Conservation (phyloP, 2,329 filamentous ascomycete species). For the Pyrenophora graminea region DNA sequence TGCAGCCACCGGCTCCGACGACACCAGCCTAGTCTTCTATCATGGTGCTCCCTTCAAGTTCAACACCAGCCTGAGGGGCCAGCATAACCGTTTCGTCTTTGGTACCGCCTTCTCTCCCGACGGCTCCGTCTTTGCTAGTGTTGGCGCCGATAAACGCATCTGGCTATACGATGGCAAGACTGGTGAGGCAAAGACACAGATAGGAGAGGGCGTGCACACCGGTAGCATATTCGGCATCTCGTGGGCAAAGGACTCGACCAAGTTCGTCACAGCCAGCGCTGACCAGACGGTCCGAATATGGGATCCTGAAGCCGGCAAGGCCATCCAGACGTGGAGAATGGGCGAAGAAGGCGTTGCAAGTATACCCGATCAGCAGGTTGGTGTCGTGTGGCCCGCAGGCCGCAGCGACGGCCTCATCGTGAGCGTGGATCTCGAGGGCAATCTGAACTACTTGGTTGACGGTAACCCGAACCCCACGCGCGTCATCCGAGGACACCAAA, state of each 20-base stretch:
- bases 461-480: slow-evolving; percentile 70
- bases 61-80: slow-evolving; percentile 74
- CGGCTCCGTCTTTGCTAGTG: slow-evolving; percentile 78
- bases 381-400: slow-evolving; percentile 85
- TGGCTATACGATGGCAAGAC: slow-evolving; percentile 97
- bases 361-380: slow-evolving; percentile 86
- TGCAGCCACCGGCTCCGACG: slow-evolving; percentile 88
- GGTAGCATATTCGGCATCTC: slow-evolving; percentile 92
- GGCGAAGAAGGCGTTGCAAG: slow-evolving; percentile 73
- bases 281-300: slow-evolving; percentile 95
- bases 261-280: slow-evolving; percentile 86
- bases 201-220: slow-evolving; percentile 83
- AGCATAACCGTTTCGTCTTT: slow-evolving; percentile 88
- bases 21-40: slow-evolving; percentile 87
- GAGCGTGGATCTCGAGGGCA: slow-evolving; percentile 83
- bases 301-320: slow-evolving; percentile 81
- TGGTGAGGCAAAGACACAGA: slow-evolving; percentile 75
- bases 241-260: slow-evolving; percentile 85
- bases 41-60: slow-evolving; percentile 97
- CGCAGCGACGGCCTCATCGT: slow-evolving; percentile 86
- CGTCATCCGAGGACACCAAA: slow-evolving; percentile 85
- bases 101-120: slow-evolving; percentile 89
- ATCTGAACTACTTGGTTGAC: slow-evolving; percentile 84
- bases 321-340: slow-evolving; percentile 81
- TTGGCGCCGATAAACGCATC: slow-evolving; percentile 89